Evolutionary conservation across 1,139 yeast genomes (phyloP).

Genomic region (Suhomyces yuchorum): DNA sequence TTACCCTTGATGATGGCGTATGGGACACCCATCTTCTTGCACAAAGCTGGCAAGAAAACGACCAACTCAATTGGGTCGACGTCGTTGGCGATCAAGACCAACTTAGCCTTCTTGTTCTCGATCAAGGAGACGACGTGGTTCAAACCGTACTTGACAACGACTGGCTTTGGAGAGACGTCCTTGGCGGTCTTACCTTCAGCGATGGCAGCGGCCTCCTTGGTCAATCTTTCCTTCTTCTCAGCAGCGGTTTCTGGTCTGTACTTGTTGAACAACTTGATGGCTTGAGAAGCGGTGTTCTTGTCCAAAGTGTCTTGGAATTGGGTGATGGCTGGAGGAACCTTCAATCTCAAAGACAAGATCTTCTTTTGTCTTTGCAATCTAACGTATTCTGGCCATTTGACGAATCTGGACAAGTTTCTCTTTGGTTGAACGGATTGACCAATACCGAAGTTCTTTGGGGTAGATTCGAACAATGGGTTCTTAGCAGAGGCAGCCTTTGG

Average conservation of each 20-base stretch:
- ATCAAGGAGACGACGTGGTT: slow-evolving; percentile 96
- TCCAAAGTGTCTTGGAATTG: slow-evolving; percentile 95
- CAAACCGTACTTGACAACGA: slow-evolving; percentile 89
- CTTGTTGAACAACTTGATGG: slow-evolving; percentile 95
- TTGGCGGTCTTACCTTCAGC: slow-evolving; percentile 96
- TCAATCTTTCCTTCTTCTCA: slow-evolving; percentile 98
- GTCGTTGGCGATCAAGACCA: slow-evolving; percentile 95
- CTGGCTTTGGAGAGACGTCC: slow-evolving; percentile 95
- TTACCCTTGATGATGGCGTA: slow-evolving; percentile 98
- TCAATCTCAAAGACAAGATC: slow-evolving; percentile 89
- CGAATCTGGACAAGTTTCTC: slow-evolving; percentile 94
- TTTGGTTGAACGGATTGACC: slow-evolving; percentile 95
- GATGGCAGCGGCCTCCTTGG: slow-evolving; percentile 97
- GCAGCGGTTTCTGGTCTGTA: slow-evolving; percentile 97
- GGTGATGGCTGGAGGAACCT: slow-evolving; percentile 98
- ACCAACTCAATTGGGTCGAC: slow-evolving; percentile 99
- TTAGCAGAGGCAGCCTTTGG: slow-evolving; percentile 27
- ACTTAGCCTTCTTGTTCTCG: slow-evolving; percentile 97
- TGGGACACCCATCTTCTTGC: slow-evolving; percentile 99
- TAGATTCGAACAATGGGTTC: slow-evolving; percentile 76
- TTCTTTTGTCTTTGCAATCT: slow-evolving; percentile 98
- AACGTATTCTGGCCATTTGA: slow-evolving; percentile 98
- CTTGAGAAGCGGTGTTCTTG: slow-evolving; percentile 97
- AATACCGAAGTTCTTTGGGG: slow-evolving; percentile 94
- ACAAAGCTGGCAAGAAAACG: slow-evolving; percentile 94